A percentile compares a stretch with the other conserved stretches of the same genome.
Conservation (phyloP, 257 asterid genomes). For the Solanum virginianum region DNA sequence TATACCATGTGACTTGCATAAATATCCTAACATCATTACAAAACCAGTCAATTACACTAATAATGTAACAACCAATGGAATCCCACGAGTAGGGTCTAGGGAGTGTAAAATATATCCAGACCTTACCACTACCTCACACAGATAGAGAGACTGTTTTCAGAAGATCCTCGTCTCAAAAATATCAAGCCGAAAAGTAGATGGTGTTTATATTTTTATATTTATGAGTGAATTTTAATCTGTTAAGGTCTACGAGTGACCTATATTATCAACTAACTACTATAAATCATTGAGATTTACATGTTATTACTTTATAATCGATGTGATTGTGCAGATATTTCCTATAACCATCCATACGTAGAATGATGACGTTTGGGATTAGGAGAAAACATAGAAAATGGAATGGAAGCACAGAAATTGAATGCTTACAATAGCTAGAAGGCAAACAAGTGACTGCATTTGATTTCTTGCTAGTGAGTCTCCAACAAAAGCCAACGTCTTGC, state of each 20-base stretch:
- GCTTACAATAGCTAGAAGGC: constrained; percentile 15
- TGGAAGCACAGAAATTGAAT: neutral
- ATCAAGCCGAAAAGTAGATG: too few species aligned
- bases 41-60: neutral
- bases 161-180: too few species aligned
- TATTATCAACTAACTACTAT: neutral
- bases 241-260: too few species aligned
- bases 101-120: too few species aligned
- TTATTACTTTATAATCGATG: neutral
- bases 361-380: neutral
- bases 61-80: neutral
- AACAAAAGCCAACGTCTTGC: constrained; percentile 13
- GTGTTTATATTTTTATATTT: neutral
- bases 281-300: neutral
- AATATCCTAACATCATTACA: neutral
- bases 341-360: neutral
- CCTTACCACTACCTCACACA: too few species aligned
- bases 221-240: neutral
- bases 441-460: constrained; percentile 17
- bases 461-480: constrained; percentile 17
- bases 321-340: neutral
- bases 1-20: neutral
- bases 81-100: too few species aligned
- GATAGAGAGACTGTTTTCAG: too few species aligned
- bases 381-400: neutral